Percentiles rank a stretch among this genome's conserved stretches.
Conservation (phyloP, 192 early-diverging fungal genomes). For the Backusella tuberculispora region DNA sequence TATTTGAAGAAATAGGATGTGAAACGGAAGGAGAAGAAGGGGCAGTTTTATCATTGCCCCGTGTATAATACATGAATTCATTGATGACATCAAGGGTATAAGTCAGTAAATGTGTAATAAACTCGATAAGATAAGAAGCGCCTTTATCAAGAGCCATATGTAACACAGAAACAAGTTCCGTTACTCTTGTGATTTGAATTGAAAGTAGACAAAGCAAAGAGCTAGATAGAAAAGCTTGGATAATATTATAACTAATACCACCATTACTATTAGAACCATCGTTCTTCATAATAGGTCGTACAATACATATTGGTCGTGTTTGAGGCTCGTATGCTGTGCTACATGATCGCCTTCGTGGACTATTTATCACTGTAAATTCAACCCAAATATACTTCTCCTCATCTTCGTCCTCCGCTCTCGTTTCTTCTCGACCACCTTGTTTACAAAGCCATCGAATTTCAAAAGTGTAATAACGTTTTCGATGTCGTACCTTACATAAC, state of each 20-base stretch:
- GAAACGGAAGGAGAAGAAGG: too few species aligned
- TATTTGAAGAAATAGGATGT: too few species aligned
- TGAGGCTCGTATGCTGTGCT: background rate
- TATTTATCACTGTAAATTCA: slow-evolving; percentile 21
- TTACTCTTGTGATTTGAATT: background rate
- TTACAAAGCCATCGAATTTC: slow-evolving; percentile 14
- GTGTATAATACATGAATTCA: slow-evolving; percentile 13
- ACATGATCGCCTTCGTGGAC: slow-evolving; percentile 14
- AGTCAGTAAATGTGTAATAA: slow-evolving; percentile 3
- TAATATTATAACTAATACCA: too few species aligned
- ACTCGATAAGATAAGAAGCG: slow-evolving; percentile 15
- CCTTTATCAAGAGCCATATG: slow-evolving; percentile 17
- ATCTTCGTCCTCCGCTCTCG: background rate
- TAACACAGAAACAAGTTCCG: background rate
- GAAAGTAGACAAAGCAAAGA: background rate
- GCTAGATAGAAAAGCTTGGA: background rate
- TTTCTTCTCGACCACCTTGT: background rate
- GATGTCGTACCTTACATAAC: background rate
- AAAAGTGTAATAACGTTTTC: slow-evolving; percentile 10
- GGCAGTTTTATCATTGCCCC: background rate
- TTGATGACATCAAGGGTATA: background rate
- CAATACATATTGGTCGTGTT: slow-evolving; percentile 25
- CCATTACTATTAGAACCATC: too few species aligned
- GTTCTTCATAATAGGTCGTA: background rate
- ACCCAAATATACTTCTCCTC: slow-evolving; percentile 13